Conservation (phyloP, 805 yeast genomes). For the Metschnikowia chrysomelidarum region DNA sequence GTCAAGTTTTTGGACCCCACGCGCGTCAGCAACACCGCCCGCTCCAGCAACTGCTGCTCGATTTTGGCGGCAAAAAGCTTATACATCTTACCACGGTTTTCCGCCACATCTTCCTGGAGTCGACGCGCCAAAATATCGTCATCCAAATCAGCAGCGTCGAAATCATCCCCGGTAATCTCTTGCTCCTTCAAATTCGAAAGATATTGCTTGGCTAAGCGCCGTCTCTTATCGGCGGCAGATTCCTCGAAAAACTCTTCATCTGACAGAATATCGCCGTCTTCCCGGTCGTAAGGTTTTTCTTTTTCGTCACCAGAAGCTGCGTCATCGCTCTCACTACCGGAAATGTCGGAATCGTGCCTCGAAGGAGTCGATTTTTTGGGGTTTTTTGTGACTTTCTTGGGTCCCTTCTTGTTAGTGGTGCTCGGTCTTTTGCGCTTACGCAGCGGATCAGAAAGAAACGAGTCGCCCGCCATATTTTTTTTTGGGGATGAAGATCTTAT, state of each 20-base stretch:
- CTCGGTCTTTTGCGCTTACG: slow-evolving; percentile 45
- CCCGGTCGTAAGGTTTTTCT: slow-evolving; percentile 7
- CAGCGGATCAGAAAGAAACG: slow-evolving; percentile 61
- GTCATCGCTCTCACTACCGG: slow-evolving; percentile 34
- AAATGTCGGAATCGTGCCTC: slow-evolving; percentile 50
- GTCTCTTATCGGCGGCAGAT: slow-evolving; percentile 87
- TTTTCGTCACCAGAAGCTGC: slow-evolving; percentile 28
- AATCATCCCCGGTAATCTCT: slow-evolving; percentile 47
- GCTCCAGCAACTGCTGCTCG: slow-evolving; percentile 36
- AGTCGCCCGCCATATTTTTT: slow-evolving; percentile 50
- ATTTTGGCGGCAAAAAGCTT: slow-evolving; percentile 58
- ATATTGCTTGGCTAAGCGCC: slow-evolving; percentile 92
- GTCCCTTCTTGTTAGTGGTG: slow-evolving; percentile 16
- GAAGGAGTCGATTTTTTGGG: slow-evolving; percentile 8
- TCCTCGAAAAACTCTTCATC: slow-evolving; percentile 76
- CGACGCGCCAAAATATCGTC: slow-evolving; percentile 79
- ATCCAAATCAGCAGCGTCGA: slow-evolving; percentile 90
- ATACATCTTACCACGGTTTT: slow-evolving; percentile 79
- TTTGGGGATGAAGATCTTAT: not conserved
- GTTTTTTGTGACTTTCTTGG: slow-evolving; percentile 18
- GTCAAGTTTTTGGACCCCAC: slow-evolving; percentile 63
- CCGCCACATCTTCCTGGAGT: slow-evolving; percentile 85
- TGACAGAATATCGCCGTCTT: slow-evolving; percentile 43
- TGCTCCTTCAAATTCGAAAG: slow-evolving; percentile 72
- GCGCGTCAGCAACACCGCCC: slow-evolving; percentile 42